phyloP scores from a whole-genome alignment of 2,329 filamentous ascomycete species.

The Hymenoscyphus repandus region DNA sequence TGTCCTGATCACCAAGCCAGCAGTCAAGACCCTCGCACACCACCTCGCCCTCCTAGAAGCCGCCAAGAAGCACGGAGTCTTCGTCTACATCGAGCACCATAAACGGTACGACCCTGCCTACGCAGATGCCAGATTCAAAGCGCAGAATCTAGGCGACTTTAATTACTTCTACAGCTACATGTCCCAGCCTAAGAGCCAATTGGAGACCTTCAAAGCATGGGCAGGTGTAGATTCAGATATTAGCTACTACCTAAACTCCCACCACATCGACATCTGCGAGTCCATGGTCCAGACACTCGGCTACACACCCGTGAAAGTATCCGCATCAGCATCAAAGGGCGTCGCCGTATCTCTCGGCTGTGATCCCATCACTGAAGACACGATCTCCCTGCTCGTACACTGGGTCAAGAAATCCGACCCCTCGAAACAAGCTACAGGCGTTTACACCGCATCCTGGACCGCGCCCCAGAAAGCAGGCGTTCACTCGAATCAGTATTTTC shows the following conservation, averaged over 20 bases:
- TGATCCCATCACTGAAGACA: slow-evolving; percentile 78
- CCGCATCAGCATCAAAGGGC: slow-evolving; percentile 71
- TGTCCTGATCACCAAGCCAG: slow-evolving; percentile 90
- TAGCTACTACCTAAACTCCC: slow-evolving; percentile 91
- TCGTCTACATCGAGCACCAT: slow-evolving; percentile 93
- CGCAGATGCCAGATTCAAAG: slow-evolving; percentile 76
- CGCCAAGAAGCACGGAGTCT: slow-evolving; percentile 69
- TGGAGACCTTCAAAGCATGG: slow-evolving; percentile 31
- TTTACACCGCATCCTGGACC: slow-evolving; percentile 94
- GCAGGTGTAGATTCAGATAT: slow-evolving; percentile 90
- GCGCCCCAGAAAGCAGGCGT: slow-evolving; percentile 88
- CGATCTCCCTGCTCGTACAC: slow-evolving; percentile 83
- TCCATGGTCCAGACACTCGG: slow-evolving; percentile 74
- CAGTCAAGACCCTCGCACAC: slow-evolving; percentile 76
- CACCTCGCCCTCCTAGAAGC: slow-evolving; percentile 72
- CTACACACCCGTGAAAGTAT: slow-evolving; percentile 73
- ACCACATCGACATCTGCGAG: slow-evolving; percentile 90
- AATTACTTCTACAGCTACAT: slow-evolving; percentile 95
- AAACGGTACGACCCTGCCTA: slow-evolving; percentile 95
- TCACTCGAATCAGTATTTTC: slow-evolving; percentile 97
- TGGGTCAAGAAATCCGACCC: slow-evolving; percentile 72
- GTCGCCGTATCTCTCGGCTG: slow-evolving; percentile 77
- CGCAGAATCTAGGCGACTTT: slow-evolving; percentile 79
- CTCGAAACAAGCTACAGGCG: slow-evolving; percentile 70
- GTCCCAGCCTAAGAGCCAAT: slow-evolving; percentile 27